Evolutionary conservation across 352 stramenopile genomes (phyloP).

Genomic region (Globisporangium parvum): DNA sequence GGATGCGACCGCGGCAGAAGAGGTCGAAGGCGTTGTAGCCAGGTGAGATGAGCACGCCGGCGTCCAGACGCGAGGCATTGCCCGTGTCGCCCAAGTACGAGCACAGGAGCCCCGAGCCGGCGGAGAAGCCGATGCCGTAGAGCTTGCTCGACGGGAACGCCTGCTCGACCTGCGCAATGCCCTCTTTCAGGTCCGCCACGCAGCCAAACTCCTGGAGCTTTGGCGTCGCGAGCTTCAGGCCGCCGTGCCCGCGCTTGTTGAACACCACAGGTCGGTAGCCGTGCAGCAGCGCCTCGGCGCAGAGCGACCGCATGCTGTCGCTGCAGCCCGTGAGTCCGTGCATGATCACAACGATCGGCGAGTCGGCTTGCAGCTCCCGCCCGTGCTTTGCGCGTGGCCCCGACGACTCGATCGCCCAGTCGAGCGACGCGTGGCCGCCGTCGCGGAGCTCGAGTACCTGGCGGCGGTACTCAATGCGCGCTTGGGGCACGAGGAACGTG

Average conservation of each 20-base stretch:
- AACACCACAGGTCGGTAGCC: constrained; percentile 79
- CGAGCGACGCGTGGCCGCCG: constrained; percentile 57
- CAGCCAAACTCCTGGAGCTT: constrained; percentile 69
- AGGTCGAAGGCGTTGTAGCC: constrained; percentile 74
- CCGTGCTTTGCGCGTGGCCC: constrained; percentile 3
- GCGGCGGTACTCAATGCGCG: constrained; percentile 43
- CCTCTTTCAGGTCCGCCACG: constrained; percentile 46
- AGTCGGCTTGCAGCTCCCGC: constrained; percentile 13
- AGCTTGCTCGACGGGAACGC: constrained; percentile 41
- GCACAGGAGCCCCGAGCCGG: constrained; percentile 54
- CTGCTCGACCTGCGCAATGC: constrained; percentile 43
- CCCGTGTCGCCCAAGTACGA: constrained; percentile 70
- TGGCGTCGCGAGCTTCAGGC: constrained; percentile 48
- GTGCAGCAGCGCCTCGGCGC: constrained; percentile 43
- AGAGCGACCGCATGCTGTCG: constrained; percentile 51
- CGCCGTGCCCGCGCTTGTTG: constrained; percentile 79
- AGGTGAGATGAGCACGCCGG: constrained; percentile 64
- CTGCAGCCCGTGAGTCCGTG: constrained; percentile 69
- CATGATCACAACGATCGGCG: constrained; percentile 58
- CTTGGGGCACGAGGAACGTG: constrained; percentile 64
- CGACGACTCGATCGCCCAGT: constrained; percentile 51
- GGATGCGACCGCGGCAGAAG: constrained; percentile 59
- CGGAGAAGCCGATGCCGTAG: constrained; percentile 68
- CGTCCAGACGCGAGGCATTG: constrained; percentile 37
- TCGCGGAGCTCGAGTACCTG: constrained; percentile 57